phyloP scores from a whole-genome alignment of 139 green algal genomes.

The Chlorella sp. region DNA sequence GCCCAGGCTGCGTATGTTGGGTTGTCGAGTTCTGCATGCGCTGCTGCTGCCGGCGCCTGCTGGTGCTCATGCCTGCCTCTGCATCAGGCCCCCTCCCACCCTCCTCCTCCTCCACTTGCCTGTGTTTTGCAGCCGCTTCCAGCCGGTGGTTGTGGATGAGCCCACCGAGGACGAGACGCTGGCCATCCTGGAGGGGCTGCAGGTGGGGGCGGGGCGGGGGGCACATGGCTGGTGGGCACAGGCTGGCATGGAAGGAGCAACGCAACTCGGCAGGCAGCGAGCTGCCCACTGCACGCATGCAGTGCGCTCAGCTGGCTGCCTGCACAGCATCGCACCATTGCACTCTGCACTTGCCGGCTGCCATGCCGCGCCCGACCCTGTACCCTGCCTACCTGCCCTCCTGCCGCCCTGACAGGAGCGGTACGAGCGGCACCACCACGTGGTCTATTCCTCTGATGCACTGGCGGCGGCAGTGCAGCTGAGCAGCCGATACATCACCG shows the following conservation, averaged over 20 bases:
- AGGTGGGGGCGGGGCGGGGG: neutral
- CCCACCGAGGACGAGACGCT: constrained; percentile 74
- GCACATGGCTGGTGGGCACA: too few species aligned
- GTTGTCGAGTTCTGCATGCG: too few species aligned
- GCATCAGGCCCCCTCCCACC: neutral
- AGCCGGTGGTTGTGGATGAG: constrained; percentile 90
- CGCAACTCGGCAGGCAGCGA: too few species aligned
- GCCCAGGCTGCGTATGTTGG: too few species aligned
- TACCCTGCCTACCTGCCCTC: neutral
- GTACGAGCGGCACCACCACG: constrained; percentile 92
- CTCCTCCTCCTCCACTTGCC: neutral
- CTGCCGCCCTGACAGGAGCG: constrained; percentile 40
- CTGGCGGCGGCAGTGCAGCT: constrained; percentile 65
- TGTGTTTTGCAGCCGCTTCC: constrained; percentile 80
- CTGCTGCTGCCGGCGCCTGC: too few species aligned
- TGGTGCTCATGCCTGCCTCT: neutral
- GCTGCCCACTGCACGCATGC: neutral
- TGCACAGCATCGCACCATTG: neutral
- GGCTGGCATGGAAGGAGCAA: too few species aligned
- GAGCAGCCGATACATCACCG: constrained; percentile 76
- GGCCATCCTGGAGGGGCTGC: constrained; percentile 80
- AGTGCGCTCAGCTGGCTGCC: neutral
- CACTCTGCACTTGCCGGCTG: neutral
- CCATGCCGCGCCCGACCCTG: neutral
- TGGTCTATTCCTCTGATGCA: constrained; percentile 61